Base-by-base conservation (phyloP, 176 grass and related monocot genomes). In the Cenchrus fungigraminus region DNA sequence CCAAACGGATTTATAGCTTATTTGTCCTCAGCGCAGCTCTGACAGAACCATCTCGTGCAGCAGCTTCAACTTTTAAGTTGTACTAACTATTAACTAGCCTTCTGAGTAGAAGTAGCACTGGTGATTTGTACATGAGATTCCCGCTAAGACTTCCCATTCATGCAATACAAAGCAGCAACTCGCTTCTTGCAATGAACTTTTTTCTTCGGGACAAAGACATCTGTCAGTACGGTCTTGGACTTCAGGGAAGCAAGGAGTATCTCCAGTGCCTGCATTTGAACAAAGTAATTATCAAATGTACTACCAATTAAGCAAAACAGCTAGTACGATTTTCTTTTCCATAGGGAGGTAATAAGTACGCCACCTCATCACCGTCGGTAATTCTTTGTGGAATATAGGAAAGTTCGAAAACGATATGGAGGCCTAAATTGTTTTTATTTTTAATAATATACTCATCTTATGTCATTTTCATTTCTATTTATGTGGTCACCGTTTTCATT, bases 231-330 rank as follows among this genome's bases (percentile, higher is more conserved):
- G 0, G 73, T 83, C 55, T 71, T 83, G 9, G 86, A 88, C 44
- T 71, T 87, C 20, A 83, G 32, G 9, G 86, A 83, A 88, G 73
- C 20, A 54, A 43, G 64, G 10, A 88, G 65, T 71, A 88, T 83
- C 79, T 62, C 73, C 32, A 71, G n/a, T 0, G 32, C 65, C 86
- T 88, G 29, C 65, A 71, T 54, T 70, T 12, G 12, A 60, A 88
- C 4, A 82, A 13, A 28, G 3, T 53, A 69, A 43, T 61, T 47
- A 49, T 57, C 16, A 19, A 20, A 19, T 57, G 5, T 1, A 19
- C 32, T 5, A 49, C 5, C 46, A 68, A n/a, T 52, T 52, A 57
- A 25, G 7, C 49, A 20, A 58, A 81, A 19, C 25, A 40, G 37
- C 37, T 3, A 6, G 8, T 20, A 12, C 2, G 2, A 10, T 12